Percentiles rank a stretch among this genome's conserved stretches.
phyloP scores from a whole-genome alignment of 768 basidiomycete species.

The Leccinum broughii region DNA sequence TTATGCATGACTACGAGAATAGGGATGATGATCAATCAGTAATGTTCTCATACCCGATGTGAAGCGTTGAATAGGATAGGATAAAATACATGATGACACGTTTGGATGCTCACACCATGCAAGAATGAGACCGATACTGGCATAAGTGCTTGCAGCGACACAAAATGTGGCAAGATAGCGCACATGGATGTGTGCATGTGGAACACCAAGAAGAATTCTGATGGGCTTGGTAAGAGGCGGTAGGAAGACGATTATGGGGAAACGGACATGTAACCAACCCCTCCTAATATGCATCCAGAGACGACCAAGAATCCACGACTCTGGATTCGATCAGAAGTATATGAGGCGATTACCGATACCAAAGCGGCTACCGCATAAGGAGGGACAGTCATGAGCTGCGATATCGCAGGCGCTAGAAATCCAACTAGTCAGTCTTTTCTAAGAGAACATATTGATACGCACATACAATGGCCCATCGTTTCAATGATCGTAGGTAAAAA shows the following conservation, averaged over 20 bases:
- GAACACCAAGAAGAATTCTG: constrained; percentile 37
- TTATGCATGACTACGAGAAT: constrained; percentile 39
- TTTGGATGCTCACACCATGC: constrained; percentile 45
- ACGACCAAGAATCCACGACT: constrained; percentile 42
- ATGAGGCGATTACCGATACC: constrained; percentile 38
- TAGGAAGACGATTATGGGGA: not conserved
- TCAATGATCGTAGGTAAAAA: constrained; percentile 58
- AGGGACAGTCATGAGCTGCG: constrained; percentile 53
- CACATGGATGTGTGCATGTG: constrained; percentile 31
- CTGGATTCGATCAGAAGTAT: constrained; percentile 44
- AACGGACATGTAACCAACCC: constrained; percentile 44
- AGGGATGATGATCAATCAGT: not conserved
- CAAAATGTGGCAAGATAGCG: constrained; percentile 49
- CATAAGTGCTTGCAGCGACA: constrained; percentile 46
- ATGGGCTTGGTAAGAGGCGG: not conserved
- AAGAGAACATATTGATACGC: not conserved
- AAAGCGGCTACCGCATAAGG: constrained; percentile 49
- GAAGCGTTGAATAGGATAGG: not conserved
- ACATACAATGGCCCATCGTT: constrained; percentile 48
- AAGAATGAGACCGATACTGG: constrained; percentile 44
- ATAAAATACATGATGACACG: not conserved
- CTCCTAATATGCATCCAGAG: constrained; percentile 32
- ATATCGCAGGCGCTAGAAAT: constrained; percentile 40
- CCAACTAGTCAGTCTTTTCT: constrained; percentile 1
- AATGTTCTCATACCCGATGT: not conserved